These are phyloP conservation scores for Ophiocordyceps robertsii DNA, from an alignment of 2,329 filamentous ascomycete species.

Conservation along the genomic window DNA sequence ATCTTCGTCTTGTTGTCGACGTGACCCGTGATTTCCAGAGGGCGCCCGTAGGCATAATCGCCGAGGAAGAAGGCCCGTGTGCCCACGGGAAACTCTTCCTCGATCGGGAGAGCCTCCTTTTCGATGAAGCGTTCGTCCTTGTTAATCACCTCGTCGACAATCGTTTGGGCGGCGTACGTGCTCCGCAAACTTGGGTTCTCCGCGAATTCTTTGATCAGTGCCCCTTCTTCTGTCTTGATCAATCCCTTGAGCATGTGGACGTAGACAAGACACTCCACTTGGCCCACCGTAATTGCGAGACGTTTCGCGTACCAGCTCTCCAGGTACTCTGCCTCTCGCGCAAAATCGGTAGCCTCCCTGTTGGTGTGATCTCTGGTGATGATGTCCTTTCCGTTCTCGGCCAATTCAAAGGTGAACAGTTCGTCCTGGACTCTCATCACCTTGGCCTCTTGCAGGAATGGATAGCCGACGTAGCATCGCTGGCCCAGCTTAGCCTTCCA, in stretches of 20 bases:
- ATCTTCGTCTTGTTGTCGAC: slow-evolving; percentile 63
- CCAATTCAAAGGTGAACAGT: slow-evolving; percentile 73
- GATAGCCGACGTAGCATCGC: slow-evolving; percentile 83
- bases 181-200: slow-evolving; percentile 74
- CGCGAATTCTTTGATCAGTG: slow-evolving; percentile 85
- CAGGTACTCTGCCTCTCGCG: slow-evolving; percentile 69
- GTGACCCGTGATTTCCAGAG: slow-evolving; percentile 70
- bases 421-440: slow-evolving; percentile 84
- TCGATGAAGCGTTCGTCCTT: slow-evolving; percentile 91
- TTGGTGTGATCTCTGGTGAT: slow-evolving; percentile 58
- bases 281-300: slow-evolving; percentile 73
- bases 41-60: slow-evolving; percentile 83
- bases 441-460: slow-evolving; percentile 89
- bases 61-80: slow-evolving; percentile 87
- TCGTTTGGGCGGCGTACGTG: slow-evolving; percentile 79
- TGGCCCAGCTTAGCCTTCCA: slow-evolving; percentile 74
- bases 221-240: slow-evolving; percentile 78
- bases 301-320: slow-evolving; percentile 84
- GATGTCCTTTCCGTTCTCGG: slow-evolving; percentile 50
- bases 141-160: slow-evolving; percentile 82
- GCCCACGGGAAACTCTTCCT: slow-evolving; percentile 77
- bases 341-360: slow-evolving; percentile 69
- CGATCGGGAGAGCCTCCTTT: slow-evolving; percentile 71
- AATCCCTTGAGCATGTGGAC: slow-evolving; percentile 91
- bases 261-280: slow-evolving; percentile 78